Evolutionary conservation across 2,329 filamentous ascomycete species (phyloP), one percentile per base, ranked within the genome.

Genomic region (Penicillium sp.): DNA sequence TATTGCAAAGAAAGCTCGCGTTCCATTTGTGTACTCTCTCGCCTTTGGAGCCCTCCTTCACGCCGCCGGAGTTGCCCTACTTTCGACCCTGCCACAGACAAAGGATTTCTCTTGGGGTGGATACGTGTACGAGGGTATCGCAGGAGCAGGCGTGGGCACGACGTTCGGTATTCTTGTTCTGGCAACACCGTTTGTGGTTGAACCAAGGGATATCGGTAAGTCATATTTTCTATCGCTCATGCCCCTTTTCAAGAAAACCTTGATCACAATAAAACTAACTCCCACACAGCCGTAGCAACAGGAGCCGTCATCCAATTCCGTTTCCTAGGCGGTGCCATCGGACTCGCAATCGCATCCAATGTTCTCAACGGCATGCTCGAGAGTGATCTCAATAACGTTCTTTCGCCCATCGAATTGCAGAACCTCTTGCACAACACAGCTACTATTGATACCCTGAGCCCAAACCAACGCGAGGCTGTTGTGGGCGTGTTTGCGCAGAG

Each of bases 11-110:
- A 63, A 60, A 16, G 59, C 62, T 16, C 62, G 63, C 2, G 60
- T 68, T 14, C 66, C 67, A 0, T 66, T 67, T 14, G 43, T 68
- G 7, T 67, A 68, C 55, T 63, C 64, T 26, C 49, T 68, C 21
- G 54, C 66, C 16, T 59, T 64, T 26, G 65, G 66, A 2, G 64
- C 62, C 24, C 38, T 61, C 3, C 30, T 68, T 2, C 67, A 69
- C 47, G 62, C 62, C 3, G 58, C 68, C 8, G 67, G 67, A 9
- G 20, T 68, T 21, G 64, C 64, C 8, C 64, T 67, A 30, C 58
- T 67, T 1, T 62, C 62, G 3, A 65, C 62, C 1, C 59, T 66
- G 26, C 57, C 62, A 28, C 56, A 42, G 20, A 57, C 62, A 4
- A 52, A 52, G 2, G 62, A 61, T 1, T 64, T 64, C 11, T 62